phyloP scores from a whole-genome alignment of 768 basidiomycete species.

The Podaxis sp. region DNA sequence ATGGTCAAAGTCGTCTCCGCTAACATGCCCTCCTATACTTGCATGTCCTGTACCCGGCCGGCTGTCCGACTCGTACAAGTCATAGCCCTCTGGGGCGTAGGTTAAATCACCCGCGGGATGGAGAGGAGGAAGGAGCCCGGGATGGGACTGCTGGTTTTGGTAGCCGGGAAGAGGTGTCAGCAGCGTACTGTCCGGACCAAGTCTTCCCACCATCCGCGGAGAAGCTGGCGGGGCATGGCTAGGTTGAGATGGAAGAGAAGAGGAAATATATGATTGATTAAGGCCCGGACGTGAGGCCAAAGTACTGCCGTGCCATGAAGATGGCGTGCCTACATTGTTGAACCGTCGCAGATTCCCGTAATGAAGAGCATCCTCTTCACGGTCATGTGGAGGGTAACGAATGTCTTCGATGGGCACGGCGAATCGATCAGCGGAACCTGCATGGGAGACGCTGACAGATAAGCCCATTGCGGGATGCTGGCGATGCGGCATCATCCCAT shows the following conservation, averaged over 20 bases:
- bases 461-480: slow-evolving; percentile 21
- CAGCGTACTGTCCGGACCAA: slow-evolving; percentile 66
- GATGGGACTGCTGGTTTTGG: slow-evolving; percentile 34
- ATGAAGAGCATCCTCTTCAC: slow-evolving; percentile 15
- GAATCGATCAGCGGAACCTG: slow-evolving; percentile 16
- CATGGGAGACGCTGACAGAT: slow-evolving; percentile 14
- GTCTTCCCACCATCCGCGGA: slow-evolving; percentile 36
- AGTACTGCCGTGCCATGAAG: slow-evolving; percentile 15
- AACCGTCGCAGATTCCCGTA: slow-evolving; percentile 14
- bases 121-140: slow-evolving; percentile 28
- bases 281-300: slow-evolving; percentile 10
- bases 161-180: slow-evolving; percentile 71
- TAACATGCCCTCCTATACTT: slow-evolving; percentile 30
- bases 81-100: slow-evolving; percentile 31
- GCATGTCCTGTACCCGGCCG: slow-evolving; percentile 43
- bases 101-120: slow-evolving; percentile 28
- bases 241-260: slow-evolving; percentile 22
- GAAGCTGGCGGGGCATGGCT: slow-evolving; percentile 29
- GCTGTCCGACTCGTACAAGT: slow-evolving; percentile 40
- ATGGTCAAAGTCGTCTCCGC: slow-evolving; percentile 31
- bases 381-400: slow-evolving; percentile 15
- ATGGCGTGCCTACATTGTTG: slow-evolving; percentile 15
- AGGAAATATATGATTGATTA: slow-evolving; percentile 15
- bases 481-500: slow-evolving; percentile 23
- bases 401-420: slow-evolving; percentile 17